Base-by-base conservation (phyloP, 164 flowering plant genomes). In the Piper longum region DNA sequence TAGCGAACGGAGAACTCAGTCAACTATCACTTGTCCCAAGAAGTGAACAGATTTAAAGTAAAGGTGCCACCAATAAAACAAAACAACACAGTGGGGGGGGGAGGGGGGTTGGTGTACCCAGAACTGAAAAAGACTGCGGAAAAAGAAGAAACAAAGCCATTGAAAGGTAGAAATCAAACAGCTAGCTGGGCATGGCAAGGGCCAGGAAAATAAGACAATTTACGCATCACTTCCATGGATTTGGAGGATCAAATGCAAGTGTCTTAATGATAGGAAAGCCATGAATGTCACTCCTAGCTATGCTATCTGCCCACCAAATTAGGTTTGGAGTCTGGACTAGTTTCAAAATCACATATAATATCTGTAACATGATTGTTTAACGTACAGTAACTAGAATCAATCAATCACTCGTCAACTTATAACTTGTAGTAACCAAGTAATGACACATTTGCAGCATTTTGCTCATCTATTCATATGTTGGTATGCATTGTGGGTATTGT, bases 11-110 rank as follows among this genome's bases (percentile, higher is more conserved):
- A 69, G 41, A 65, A 16, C 40, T 57, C 61, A 61, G 61, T 56
- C 65, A 61, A 70, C 58, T 43, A 17, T 40, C 64, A 60, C 62
- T 40, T 60, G 26, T 57, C 57, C 62, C 57, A 36, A 48, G 62
- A 61, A 18, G 44, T 42, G 40, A 41, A 60, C 44, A 12, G 26
- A 54, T 19, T 48, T 48, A 48, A 48, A 48, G 52, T 48, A 48
- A 57, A 57, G 16, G 4, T 12, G 41, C 12, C 4, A 26, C 60
- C 60, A 57, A 26, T 57, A 57, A 57, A 57, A 48, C 3, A 48
- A 14, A 57, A 57, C 41, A 57, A 57, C 16, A 36, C 39, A 41
- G 41, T 12, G 36, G 26, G 41, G 4, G 41, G 16, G 60, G 8
- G 36, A 4, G 57, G n/a, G 57, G 57, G 4, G 57, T 55, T 5